These are phyloP conservation scores for Neodidymelliopsis sp. DNA, from an alignment of 2,329 filamentous ascomycete species.

Conservation along the genomic window DNA sequence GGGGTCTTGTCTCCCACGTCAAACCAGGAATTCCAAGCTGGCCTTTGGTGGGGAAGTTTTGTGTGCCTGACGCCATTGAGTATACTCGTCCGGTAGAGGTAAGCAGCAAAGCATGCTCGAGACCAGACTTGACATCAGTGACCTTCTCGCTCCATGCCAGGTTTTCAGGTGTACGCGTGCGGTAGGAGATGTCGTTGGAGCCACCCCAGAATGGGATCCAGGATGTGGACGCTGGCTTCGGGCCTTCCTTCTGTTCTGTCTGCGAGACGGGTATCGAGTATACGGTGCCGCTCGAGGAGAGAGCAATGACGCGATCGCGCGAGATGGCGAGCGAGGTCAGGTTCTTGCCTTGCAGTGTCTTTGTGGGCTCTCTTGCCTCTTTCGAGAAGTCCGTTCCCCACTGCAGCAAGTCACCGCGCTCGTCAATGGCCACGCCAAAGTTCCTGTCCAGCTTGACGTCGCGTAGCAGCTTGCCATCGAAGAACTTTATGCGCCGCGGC, in stretches of 20 bases:
- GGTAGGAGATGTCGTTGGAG: slow-evolving; percentile 71
- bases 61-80: slow-evolving; percentile 81
- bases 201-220: slow-evolving; percentile 80
- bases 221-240: slow-evolving; percentile 68
- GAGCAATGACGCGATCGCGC: slow-evolving; percentile 80
- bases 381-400: slow-evolving; percentile 84
- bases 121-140: slow-evolving; percentile 75
- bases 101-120: slow-evolving; percentile 85
- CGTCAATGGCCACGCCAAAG: slow-evolving; percentile 86
- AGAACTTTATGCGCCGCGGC: slow-evolving; percentile 79
- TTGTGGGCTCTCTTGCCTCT: slow-evolving; percentile 67
- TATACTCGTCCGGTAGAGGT: slow-evolving; percentile 88
- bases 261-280: slow-evolving; percentile 85
- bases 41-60: slow-evolving; percentile 80
- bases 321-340: slow-evolving; percentile 79
- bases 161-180: slow-evolving; percentile 70
- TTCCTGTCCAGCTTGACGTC: slow-evolving; percentile 85
- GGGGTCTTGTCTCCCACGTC: slow-evolving; percentile 78
- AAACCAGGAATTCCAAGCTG: slow-evolving; percentile 88
- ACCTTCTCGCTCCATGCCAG: slow-evolving; percentile 76
- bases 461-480: slow-evolving; percentile 82
- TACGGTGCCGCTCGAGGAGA: slow-evolving; percentile 76
- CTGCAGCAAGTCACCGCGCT: slow-evolving; percentile 87
- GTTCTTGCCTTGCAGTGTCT: slow-evolving; percentile 82
- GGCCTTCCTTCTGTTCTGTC: slow-evolving; percentile 70